phyloP scores from a whole-genome alignment of 202 grass and related monocot genomes.

The Setaria italica region DNA sequence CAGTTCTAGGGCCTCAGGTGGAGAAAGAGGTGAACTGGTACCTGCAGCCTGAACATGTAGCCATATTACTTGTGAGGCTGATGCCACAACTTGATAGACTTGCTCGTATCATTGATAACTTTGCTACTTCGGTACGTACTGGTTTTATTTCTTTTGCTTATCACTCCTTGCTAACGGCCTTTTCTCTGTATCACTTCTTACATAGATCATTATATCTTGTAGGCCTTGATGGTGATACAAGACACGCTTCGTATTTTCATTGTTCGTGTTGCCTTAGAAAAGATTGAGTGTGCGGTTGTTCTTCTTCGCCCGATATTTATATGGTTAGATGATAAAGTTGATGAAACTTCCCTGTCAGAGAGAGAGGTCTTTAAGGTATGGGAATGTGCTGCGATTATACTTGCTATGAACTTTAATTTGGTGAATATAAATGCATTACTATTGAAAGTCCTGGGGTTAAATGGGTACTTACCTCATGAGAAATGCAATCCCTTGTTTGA shows the following conservation, averaged over 20 bases:
- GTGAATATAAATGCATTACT: slow-evolving; percentile 20
- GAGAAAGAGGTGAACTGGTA: slow-evolving; percentile 93
- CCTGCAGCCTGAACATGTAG: slow-evolving; percentile 71
- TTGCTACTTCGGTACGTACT: slow-evolving; percentile 86
- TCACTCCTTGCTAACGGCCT: slow-evolving; percentile 27
- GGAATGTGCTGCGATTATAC: slow-evolving; percentile 18
- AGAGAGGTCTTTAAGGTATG: slow-evolving; percentile 79
- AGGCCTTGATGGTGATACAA: slow-evolving; percentile 93
- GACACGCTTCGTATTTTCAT: slow-evolving; percentile 98
- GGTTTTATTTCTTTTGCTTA: slow-evolving; percentile 41
- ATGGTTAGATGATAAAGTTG: slow-evolving; percentile 78
- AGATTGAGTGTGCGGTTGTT: slow-evolving; percentile 78
- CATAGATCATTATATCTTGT: slow-evolving; percentile 18
- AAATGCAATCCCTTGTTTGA: not conserved
- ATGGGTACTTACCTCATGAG: not conserved
- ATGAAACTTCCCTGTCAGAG: slow-evolving; percentile 71
- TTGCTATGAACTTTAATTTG: not conserved
- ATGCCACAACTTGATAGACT: slow-evolving; percentile 93
- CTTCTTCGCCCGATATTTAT: slow-evolving; percentile 80
- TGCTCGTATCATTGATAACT: slow-evolving; percentile 78
- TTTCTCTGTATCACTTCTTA: slow-evolving; percentile 34
- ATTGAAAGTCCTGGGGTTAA: slow-evolving; percentile 21
- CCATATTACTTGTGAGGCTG: slow-evolving; percentile 71
- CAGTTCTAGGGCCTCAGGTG: slow-evolving; percentile 76
- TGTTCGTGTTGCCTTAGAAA: slow-evolving; percentile 83